phyloP scores from a whole-genome alignment of 129 eudicot species.

The Lonicera japonica region DNA sequence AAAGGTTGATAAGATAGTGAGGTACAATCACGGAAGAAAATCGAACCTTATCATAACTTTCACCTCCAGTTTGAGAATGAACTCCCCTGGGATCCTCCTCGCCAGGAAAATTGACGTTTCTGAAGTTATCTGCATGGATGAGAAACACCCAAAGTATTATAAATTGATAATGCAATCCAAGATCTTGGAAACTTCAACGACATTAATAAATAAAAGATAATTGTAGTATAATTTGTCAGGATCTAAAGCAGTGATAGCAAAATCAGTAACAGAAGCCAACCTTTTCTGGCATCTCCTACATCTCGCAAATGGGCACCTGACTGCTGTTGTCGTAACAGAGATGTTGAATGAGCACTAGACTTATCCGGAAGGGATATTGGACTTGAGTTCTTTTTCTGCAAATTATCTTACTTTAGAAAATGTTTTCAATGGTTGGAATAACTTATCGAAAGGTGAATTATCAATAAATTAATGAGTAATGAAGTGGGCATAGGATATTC shows the following conservation, averaged over 20 bases:
- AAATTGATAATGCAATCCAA: not conserved
- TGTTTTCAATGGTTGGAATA: not conserved
- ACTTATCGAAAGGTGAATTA: not conserved
- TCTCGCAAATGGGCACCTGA: not conserved
- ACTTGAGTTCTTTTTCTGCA: no score
- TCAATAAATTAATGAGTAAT: not conserved
- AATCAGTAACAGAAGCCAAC: not conserved
- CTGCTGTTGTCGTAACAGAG: not conserved
- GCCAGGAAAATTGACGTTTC: constrained; percentile 19
- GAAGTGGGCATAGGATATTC: no score
- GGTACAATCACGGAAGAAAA: constrained; percentile 2
- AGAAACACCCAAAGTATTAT: not conserved
- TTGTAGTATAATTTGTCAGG: not conserved
- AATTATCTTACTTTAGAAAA: not conserved
- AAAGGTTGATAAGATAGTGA: not conserved
- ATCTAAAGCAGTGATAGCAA: no score
- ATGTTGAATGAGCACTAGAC: not conserved
- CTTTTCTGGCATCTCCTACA: not conserved
- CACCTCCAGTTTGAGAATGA: constrained; percentile 11
- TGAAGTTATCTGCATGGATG: constrained; percentile 13
- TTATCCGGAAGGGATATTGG: no score
- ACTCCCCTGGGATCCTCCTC: constrained; percentile 18
- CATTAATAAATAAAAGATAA: not conserved
- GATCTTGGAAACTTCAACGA: not conserved
- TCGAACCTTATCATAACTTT: constrained; percentile 24